These are phyloP conservation scores for Nothophoma quercina DNA, from an alignment of 2,329 filamentous ascomycete genomes.

Conservation along the genomic window DNA sequence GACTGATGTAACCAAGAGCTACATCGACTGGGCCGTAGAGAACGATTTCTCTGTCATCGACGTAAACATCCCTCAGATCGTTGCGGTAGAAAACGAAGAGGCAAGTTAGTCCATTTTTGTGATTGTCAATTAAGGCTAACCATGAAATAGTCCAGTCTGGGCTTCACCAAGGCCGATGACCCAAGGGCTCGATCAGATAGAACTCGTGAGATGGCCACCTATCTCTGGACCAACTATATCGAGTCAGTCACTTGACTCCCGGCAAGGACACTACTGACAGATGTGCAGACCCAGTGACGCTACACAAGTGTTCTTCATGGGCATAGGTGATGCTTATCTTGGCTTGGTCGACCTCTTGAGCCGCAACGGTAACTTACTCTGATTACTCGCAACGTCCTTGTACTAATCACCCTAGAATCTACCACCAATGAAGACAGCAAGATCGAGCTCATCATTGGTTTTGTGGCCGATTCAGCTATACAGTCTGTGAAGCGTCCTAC, in stretches of 20 bases:
- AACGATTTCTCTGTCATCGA: conserved; percentile 86
- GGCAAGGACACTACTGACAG: conserved; percentile 5
- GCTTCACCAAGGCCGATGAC: conserved; percentile 58
- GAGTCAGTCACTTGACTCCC: conserved; percentile 59
- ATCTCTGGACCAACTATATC: conserved; percentile 97
- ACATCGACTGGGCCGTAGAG: conserved; percentile 83
- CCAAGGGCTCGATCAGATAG: conserved; percentile 50
- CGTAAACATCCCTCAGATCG: conserved; percentile 83
- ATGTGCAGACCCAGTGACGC: conserved; percentile 61
- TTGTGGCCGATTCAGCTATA: conserved; percentile 77
- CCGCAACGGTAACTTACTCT: conserved; percentile 67
- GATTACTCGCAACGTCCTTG: background rate
- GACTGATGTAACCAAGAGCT: conserved; percentile 82
- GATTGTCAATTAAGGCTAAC: conserved; percentile 4
- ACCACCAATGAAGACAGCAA: conserved; percentile 10
- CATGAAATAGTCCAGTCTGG: conserved; percentile 24
- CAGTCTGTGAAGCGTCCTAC: conserved; percentile 70
- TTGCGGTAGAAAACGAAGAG: conserved; percentile 64
- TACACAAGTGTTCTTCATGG: conserved; percentile 82
- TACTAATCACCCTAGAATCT: conserved; percentile 9
- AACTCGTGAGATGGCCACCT: conserved; percentile 76
- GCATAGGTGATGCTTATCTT: conserved; percentile 86
- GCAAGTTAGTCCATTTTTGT: conserved; percentile 49
- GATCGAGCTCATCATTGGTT: conserved; percentile 79
- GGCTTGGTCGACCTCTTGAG: conserved; percentile 83